phyloP scores from a whole-genome alignment of 2,329 filamentous ascomycete species.

The Coniochaeta prunicola region DNA sequence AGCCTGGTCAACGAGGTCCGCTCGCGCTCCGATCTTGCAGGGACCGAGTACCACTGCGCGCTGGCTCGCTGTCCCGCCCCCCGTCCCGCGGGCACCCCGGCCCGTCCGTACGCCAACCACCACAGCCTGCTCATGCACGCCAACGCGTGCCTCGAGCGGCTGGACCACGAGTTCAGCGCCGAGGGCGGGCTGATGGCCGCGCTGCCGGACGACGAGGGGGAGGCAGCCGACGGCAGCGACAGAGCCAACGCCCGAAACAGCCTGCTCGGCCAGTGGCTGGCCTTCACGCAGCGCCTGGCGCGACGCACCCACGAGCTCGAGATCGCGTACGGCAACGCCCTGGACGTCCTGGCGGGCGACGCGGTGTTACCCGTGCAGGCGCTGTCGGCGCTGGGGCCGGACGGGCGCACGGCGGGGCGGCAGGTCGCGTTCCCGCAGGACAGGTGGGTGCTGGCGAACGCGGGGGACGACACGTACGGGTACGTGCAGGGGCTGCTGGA shows the following conservation, averaged over 20 bases:
- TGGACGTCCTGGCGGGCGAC: slow-evolving; percentile 43
- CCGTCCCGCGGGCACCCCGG: slow-evolving; percentile 14
- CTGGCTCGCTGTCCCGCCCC: slow-evolving; percentile 20
- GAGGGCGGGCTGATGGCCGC: slow-evolving; percentile 49
- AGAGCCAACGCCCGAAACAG: slow-evolving; percentile 38
- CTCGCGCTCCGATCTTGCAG: slow-evolving; percentile 30
- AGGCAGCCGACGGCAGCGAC: slow-evolving; percentile 23
- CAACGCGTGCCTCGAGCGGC: slow-evolving; percentile 50
- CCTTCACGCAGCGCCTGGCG: slow-evolving; percentile 45
- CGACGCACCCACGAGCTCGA: slow-evolving; percentile 51
- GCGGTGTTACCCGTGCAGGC: slow-evolving; percentile 43
- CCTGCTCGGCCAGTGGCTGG: slow-evolving; percentile 50
- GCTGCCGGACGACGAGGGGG: slow-evolving; percentile 33
- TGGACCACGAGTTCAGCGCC: slow-evolving; percentile 51
- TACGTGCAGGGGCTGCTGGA: slow-evolving; percentile 41
- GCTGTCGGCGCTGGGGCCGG: slow-evolving; percentile 43
- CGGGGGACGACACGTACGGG: slow-evolving; percentile 41
- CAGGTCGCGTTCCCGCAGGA: slow-evolving; percentile 49
- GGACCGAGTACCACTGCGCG: slow-evolving; percentile 38
- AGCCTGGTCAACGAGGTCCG: slow-evolving; percentile 38
- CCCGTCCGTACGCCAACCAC: slow-evolving; percentile 35
- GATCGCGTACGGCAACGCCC: slow-evolving; percentile 39
- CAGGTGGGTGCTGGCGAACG: slow-evolving; percentile 47
- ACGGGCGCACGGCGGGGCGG: slow-evolving; percentile 40
- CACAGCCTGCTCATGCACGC: slow-evolving; percentile 47